phyloP scores from a whole-genome alignment of 73 alveolate species.

The Tetrahymena borealis region DNA sequence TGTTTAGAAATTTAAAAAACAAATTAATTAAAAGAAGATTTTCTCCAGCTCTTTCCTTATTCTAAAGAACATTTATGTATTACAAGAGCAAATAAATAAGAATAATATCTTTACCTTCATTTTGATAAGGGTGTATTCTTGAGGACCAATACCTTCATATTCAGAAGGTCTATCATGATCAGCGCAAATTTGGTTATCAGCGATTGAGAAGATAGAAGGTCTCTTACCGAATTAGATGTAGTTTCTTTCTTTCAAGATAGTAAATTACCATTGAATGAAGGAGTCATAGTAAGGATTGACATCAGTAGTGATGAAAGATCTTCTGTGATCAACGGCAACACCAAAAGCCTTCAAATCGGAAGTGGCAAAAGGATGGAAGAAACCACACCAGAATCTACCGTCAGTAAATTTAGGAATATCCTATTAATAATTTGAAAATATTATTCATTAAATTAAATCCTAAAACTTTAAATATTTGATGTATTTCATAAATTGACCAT shows the following conservation, averaged over 20 bases:
- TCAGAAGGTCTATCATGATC: slow-evolving; percentile 89
- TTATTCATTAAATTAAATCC: not conserved
- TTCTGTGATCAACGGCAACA: slow-evolving; percentile 87
- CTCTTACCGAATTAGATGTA: slow-evolving; percentile 79
- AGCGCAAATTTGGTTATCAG: slow-evolving; percentile 92
- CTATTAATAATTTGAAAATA: not conserved
- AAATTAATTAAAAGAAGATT: too few relatives aligned
- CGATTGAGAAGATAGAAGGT: slow-evolving; percentile 76
- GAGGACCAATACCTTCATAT: slow-evolving; percentile 96
- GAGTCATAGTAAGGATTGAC: slow-evolving; percentile 88
- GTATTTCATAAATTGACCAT: too few relatives aligned
- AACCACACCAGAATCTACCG: slow-evolving; percentile 86
- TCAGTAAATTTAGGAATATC: slow-evolving; percentile 81
- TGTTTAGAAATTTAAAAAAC: too few relatives aligned
- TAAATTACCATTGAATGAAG: slow-evolving; percentile 80
- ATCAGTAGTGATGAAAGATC: slow-evolving; percentile 95
- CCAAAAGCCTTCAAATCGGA: slow-evolving; percentile 82
- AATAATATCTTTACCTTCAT: slow-evolving; percentile 56
- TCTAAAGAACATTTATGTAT: too few relatives aligned
- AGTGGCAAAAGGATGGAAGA: slow-evolving; percentile 86
- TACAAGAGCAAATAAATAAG: too few relatives aligned
- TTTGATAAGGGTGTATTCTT: slow-evolving; percentile 93
- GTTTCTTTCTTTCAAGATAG: slow-evolving; percentile 49
- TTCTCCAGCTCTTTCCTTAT: too few relatives aligned
- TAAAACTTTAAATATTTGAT: too few relatives aligned